Base-by-base conservation (phyloP, 768 basidiomycete species). In the Lenzites betulinus region DNA sequence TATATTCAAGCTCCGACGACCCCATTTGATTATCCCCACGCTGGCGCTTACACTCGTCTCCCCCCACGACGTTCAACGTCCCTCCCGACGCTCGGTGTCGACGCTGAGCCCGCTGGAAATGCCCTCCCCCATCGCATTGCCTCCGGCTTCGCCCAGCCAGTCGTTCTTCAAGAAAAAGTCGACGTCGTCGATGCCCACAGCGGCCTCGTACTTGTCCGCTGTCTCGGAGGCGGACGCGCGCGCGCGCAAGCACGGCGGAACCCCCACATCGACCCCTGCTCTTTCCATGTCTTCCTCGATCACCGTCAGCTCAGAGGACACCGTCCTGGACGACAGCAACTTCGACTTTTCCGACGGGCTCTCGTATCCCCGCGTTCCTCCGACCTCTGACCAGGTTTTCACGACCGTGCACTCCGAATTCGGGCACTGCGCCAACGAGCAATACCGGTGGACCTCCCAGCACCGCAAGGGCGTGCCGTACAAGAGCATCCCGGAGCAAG, bases 351-450 rank as follows among this genome's bases (percentile, higher is more conserved):
- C 60, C 35, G 83, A 88, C 58, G 84, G 83, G 8, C 82, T 92
- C 46, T 72, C 83, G 8, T 78, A 84, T 54, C 89, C 90, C 18
- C 68, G 76, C 49, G 76, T 75, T n/a, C 86, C 92, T 2, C 92
- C 92, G 0, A 92, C 88, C 38, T 93, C 90, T 0, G 87, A 89
- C 70, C 88, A 93, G 69, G 80, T 87, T 28, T 91, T 90, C 72
- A 81, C 76, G 41, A 91, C 90, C 13, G 81, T 90, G 41, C 92
- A 98, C 76, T 83, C 90, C 25, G 95, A 98, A 76, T 98, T 95
- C 71, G 95, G 95, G 1, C 93, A 94, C 73, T 94, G 92, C 69
- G 85, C 84, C 25, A 87, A 93, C 67, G 85, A 90, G 63, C 78
- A 78, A 25, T 92, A 84, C 70, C 80, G 93, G n/a, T 81, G 84